Base-by-base conservation (phyloP, 2,329 filamentous ascomycete species). In the Orbilia oligospora region DNA sequence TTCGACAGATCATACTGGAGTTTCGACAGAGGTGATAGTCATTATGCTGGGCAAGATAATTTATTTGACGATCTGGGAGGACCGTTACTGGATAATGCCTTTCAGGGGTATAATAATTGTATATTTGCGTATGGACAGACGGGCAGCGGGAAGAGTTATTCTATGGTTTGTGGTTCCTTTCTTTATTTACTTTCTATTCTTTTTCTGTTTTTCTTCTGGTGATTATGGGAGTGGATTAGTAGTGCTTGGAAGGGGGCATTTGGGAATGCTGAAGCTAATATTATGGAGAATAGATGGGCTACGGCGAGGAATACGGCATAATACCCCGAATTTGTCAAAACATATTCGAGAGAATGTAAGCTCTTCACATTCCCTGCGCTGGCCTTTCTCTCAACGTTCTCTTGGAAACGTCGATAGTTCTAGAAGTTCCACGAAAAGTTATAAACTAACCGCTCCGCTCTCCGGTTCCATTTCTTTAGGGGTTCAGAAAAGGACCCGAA, bases 1-100 rank as follows among this genome's bases (percentile, higher is more conserved):
- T 99, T 97, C 85, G 96, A 99, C 86, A 91, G 91, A 83, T 97
- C 94, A 67, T 99, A 99, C 86, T 99, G 96, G 96, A 98, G 95
- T 67, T 99, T 98, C 85, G 90, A 94, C 86, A 92, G 92, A 82
- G 88, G 88, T 56, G 93, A 94, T 81, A 85, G 89, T 0, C 91
- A 93, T 84, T 99, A 94, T 84, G 81, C 96, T 53, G 93, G 93
- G 18, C 96, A 99, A 84, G 92, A 95, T 77, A 89, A 96, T 83
- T 87, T 99, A 18, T 97, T 97, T 84, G 88, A 90, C 68, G 96
- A 98, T 84, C 86, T 99, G 80, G 96, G 96, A 80, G 90, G 90
- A 81, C 96, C 96, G 67, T 88, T 99, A 75, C 88, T 99, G 81
- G 95, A 99, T 86, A 99, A 99, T 89, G 96, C 96, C 18, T 99